A percentile compares a stretch with the other conserved stretches of the same genome.
Evolutionary conservation across 2,329 filamentous ascomycete genomes (phyloP).

Genomic region (Thielaviopsis populi): DNA sequence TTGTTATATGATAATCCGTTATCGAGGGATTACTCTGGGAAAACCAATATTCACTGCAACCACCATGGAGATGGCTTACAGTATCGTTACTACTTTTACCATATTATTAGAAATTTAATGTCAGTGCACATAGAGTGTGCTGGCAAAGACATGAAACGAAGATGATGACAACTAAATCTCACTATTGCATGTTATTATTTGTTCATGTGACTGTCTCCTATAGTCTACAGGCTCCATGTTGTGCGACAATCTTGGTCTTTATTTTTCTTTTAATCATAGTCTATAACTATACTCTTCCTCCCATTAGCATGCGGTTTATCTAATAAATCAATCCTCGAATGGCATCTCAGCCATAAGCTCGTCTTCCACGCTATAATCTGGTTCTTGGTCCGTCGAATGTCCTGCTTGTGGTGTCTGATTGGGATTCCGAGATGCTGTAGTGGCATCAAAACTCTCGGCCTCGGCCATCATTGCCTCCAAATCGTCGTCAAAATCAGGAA

Average conservation of each 20-base stretch:
- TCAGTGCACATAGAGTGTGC: background rate
- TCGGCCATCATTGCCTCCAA: conserved; percentile 40
- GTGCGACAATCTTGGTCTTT: background rate
- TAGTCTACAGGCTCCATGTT: background rate
- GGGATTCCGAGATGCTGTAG: background rate
- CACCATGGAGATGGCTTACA: conserved; percentile 14
- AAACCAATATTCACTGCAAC: background rate
- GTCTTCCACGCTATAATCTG: conserved; percentile 46
- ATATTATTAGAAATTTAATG: conserved; percentile 4
- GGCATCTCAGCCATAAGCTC: conserved; percentile 51
- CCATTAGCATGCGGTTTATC: background rate
- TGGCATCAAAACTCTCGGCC: conserved; percentile 24
- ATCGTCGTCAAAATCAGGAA: conserved; percentile 24
- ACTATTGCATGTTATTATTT: background rate
- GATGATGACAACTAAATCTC: conserved; percentile 4
- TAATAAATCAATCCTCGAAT: conserved; percentile 12
- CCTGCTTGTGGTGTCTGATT: conserved; percentile 10
- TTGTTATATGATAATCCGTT: conserved; percentile 1
- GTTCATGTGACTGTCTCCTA: background rate
- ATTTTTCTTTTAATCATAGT: background rate
- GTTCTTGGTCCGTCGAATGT: conserved; percentile 19
- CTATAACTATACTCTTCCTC: background rate
- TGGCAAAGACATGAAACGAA: conserved; percentile 10
- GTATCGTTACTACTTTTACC: conserved; percentile 4
- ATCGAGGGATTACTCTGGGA: conserved; percentile 2